Conservation (phyloP, 1,139 yeast species). For the Taphrina flavorubra region DNA sequence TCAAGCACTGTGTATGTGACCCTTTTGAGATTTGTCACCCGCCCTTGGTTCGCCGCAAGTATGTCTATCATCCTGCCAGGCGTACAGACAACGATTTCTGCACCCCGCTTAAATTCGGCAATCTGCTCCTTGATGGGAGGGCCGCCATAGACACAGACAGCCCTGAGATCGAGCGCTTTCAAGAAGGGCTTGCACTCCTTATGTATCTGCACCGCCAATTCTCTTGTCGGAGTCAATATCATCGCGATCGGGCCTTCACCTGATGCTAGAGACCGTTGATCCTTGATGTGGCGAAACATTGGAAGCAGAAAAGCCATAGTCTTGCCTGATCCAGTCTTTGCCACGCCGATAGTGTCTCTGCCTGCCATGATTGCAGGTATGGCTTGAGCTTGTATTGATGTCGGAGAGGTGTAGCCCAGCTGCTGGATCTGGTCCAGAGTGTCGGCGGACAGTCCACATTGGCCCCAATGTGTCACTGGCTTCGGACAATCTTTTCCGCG, state of each 20-base stretch:
- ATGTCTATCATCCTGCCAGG: slow-evolving; percentile 95
- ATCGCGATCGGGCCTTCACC: slow-evolving; percentile 80
- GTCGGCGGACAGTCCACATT: slow-evolving; percentile 72
- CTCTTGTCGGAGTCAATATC: slow-evolving; percentile 90
- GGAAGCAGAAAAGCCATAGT: slow-evolving; percentile 89
- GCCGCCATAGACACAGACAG: slow-evolving; percentile 94
- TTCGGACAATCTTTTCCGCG: slow-evolving; percentile 65
- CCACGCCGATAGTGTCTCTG: slow-evolving; percentile 87
- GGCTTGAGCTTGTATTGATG: slow-evolving; percentile 90
- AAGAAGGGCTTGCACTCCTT: slow-evolving; percentile 70
- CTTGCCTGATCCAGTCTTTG: slow-evolving; percentile 96
- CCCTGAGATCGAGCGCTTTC: slow-evolving; percentile 58
- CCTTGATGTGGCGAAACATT: slow-evolving; percentile 77
- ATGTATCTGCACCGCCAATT: slow-evolving; percentile 82
- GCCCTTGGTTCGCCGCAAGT: slow-evolving; percentile 80
- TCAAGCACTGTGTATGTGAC: slow-evolving; percentile 85
- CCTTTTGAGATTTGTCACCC: slow-evolving; percentile 70
- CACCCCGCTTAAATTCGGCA: slow-evolving; percentile 76
- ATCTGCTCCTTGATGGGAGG: slow-evolving; percentile 82
- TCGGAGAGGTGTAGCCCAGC: slow-evolving; percentile 67
- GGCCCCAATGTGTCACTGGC: slow-evolving; percentile 81
- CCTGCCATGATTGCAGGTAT: slow-evolving; percentile 91
- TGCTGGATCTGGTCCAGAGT: slow-evolving; percentile 61
- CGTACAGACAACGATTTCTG: slow-evolving; percentile 85
- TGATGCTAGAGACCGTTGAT: slow-evolving; percentile 63